Evolutionary conservation across 345 rosid genomes (phyloP), one percentile per base, ranked within the genome.

Genomic region (Hirschfeldia incana): DNA sequence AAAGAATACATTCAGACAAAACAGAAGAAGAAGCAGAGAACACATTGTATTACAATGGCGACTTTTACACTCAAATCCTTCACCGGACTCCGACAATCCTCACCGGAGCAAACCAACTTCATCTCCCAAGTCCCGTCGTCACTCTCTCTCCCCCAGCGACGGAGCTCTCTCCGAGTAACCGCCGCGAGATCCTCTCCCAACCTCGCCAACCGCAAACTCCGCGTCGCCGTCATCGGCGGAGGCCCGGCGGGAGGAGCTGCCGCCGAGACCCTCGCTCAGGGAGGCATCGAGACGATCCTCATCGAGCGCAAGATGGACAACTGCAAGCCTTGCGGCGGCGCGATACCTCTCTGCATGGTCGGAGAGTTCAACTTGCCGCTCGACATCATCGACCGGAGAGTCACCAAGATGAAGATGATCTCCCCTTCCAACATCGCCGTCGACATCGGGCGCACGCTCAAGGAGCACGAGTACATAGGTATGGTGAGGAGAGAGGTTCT

Each of bases 381-480:
- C 13, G 98, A 94, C 64, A 91, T 94, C 17, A 94, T 94, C 34
- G 98, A 94, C 85, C 85, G 98, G 63, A 78, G 79, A 9, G 97
- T 92, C 68, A 94, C 97, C 28, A 89, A 89, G 83, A 94, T 94
- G 97, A 94, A 91, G 88, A 94, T 94, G 98, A 91, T 94, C 5
- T 92, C 97, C 0, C 98, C 97, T 5, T 94, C 97, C n/a, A 94
- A 94, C 79, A 85, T 94, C 5, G 91, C 98, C 5, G 97, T 94
- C n/a, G 97, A 94, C 29, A 91, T 94, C n/a, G 98, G 97, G 4
- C 87, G 77, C 70, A 94, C 97, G n/a, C 82, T 94, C 64, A 94
- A 94, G 87, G 90, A 97, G 4, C 97, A 94, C 57, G 95, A 94
- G 90, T 94, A 94, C n/a, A 94, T 94, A 3, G 97, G 98, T 57